Conservation (phyloP, 1,284 basidiomycete species). For the Trichosporon sp. region DNA sequence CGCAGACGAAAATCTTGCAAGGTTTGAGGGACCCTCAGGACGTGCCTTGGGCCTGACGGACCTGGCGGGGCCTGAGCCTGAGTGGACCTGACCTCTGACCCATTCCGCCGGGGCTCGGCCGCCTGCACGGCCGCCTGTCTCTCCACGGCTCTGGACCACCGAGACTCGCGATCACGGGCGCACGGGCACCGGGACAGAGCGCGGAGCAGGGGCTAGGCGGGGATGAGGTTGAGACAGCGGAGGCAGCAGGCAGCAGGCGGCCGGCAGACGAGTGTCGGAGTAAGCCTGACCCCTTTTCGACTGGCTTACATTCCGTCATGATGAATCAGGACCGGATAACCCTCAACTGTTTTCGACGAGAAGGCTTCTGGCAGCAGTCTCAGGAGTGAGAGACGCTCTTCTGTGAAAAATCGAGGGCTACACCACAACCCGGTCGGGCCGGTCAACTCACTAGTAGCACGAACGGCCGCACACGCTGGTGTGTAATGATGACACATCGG, state of each 20-base stretch:
- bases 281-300: slow-evolving; percentile 2
- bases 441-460: neutral
- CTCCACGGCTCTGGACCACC: neutral
- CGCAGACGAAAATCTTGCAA: slow-evolving; percentile 6
- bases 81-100: neutral
- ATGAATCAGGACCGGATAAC: slow-evolving; percentile 12
- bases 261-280: neutral
- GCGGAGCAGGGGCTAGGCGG: neutral
- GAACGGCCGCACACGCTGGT: neutral
- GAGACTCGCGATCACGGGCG: neutral
- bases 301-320: slow-evolving; percentile 11
- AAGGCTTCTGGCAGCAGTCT: neutral
- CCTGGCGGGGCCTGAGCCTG: neutral
- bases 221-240: neutral
- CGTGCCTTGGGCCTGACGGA: slow-evolving; percentile 3
- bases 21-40: neutral
- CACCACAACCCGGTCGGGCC: neutral
- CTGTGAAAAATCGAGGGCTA: slow-evolving; percentile 5
- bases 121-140: neutral
- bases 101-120: neutral
- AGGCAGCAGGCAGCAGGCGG: neutral
- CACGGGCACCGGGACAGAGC: neutral
- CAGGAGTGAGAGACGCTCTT: slow-evolving; percentile 3
- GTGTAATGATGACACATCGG: neutral
- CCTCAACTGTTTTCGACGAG: slow-evolving; percentile 1